Evolutionary conservation across 306 rosid species (phyloP), one percentile per base, ranked within the genome.

Genomic region (Urtica urens): DNA sequence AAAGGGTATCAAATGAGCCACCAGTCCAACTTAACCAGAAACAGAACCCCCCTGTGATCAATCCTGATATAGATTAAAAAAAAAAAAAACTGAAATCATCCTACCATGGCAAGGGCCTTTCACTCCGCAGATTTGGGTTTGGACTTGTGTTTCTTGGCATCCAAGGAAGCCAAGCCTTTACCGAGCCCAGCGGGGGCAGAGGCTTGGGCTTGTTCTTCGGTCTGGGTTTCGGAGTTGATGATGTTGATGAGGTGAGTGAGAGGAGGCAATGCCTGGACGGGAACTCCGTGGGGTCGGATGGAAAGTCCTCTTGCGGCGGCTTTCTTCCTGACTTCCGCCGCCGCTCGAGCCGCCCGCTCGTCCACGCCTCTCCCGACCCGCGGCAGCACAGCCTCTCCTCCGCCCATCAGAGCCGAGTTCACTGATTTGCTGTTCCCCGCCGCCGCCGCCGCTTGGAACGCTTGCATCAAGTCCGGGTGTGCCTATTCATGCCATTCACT

Each of bases 301-400:
- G 70, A 63, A 41, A 92, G 79, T 19, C 99, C 96, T 59, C 81
- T 69, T 35, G 99, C 99, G 0, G 85, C 93, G 40, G 94, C 99
- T 67, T 85, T 92, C 85, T 78, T 92, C 64, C 99, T 77, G 40
- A 61, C 87, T 62, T 80, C 99, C 10, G 99, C 94, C 45, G 94
- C 82, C 2, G 96, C 99, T 2, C 96, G 83, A 23, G 87, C 94
- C 24, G 94, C 99, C 70, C 99, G 73, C 76, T 85, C 96, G 49
- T 92, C 99, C 8, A 63, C 78, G 52, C 99, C 99, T 69, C 94
- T 82, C 45, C 99, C n/a, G n/a, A n/a, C 96, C 34, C 94, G 73
- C 2, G 86, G 83, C 30, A 76, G 77, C 44, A 67, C n/a, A n/a
- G n/a, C n/a, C n/a, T n/a, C n/a, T n/a, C n/a, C 53, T 55, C 86